Percentiles rank a stretch among this genome's conserved stretches.
phyloP scores from a whole-genome alignment of 805 yeast species.

The Spathaspora arborariae region DNA sequence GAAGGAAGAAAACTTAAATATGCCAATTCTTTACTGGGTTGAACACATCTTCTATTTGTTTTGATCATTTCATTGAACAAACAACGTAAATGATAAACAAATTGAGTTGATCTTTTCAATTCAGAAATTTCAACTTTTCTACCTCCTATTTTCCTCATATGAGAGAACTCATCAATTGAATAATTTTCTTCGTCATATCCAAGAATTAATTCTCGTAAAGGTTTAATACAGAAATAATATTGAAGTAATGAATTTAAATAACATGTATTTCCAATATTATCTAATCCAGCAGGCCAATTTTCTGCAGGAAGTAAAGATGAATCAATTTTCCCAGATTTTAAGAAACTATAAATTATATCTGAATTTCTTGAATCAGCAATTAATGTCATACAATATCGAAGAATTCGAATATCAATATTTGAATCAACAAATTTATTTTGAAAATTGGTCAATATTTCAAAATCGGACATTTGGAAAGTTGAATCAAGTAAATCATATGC shows the following conservation, averaged over 20 bases:
- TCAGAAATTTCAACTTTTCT: conserved; percentile 76
- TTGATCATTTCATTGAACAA: conserved; percentile 69
- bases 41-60: conserved; percentile 59
- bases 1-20: conserved; percentile 81
- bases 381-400: conserved; percentile 54
- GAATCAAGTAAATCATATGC: conserved; percentile 50
- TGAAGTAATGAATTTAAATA: conserved; percentile 87
- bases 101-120: conserved; percentile 76
- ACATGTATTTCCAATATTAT: conserved; percentile 95
- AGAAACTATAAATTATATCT: conserved; percentile 49
- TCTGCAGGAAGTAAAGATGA: conserved; percentile 52
- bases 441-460: conserved; percentile 49
- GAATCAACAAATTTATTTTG: conserved; percentile 32
- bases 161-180: not conserved
- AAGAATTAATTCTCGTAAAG: conserved; percentile 65
- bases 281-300: conserved; percentile 86
- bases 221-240: conserved; percentile 82
- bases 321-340: conserved; percentile 62
- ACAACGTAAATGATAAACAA: conserved; percentile 66
- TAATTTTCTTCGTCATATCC: conserved; percentile 41
- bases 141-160: conserved; percentile 71
- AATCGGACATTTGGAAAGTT: conserved; percentile 48
- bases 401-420: conserved; percentile 45
- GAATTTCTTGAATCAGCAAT: conserved; percentile 57
- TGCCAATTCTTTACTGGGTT: conserved; percentile 81